Conservation (phyloP, 164 flowering plant species). For the Annona cherimola region DNA sequence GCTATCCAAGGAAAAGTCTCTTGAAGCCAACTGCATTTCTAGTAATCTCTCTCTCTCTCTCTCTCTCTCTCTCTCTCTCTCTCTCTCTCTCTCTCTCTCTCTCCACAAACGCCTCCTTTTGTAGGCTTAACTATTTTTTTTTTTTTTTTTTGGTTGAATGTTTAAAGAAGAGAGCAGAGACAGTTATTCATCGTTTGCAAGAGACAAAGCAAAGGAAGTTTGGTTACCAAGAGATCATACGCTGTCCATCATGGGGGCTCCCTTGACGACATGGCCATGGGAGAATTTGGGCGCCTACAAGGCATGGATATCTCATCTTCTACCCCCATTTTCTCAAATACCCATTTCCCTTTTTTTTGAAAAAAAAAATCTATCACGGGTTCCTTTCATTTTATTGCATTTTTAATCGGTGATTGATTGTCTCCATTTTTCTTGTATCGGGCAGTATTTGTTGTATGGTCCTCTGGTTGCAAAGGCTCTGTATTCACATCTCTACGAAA, state of each 20-base stretch:
- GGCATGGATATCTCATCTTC: constrained; percentile 10
- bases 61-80: neutral
- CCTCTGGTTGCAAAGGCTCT: constrained; percentile 52
- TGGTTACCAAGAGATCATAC: neutral
- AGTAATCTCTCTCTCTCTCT: neutral
- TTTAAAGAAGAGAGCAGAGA: neutral
- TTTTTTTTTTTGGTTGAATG: neutral
- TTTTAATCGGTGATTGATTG: neutral
- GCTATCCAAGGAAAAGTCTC: neutral
- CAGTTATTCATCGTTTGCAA: neutral
- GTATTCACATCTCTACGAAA: constrained; percentile 27
- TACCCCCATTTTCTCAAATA: neutral
- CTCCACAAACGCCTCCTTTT: neutral
- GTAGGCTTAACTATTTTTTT: neutral
- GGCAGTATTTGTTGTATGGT: constrained; percentile 62
- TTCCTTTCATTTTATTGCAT: neutral
- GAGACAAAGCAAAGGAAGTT: neutral
- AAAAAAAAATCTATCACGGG: neutral
- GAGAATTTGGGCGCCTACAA: constrained; percentile 26
- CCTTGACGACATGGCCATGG: constrained; percentile 31
- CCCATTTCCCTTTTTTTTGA: neutral
- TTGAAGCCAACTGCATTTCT: neutral
- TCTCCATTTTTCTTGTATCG: neutral
- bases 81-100: neutral
- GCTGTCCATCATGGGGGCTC: constrained; percentile 15